phyloP scores from a whole-genome alignment of 1,284 basidiomycete genomes.

The Malassezia psittaci region DNA sequence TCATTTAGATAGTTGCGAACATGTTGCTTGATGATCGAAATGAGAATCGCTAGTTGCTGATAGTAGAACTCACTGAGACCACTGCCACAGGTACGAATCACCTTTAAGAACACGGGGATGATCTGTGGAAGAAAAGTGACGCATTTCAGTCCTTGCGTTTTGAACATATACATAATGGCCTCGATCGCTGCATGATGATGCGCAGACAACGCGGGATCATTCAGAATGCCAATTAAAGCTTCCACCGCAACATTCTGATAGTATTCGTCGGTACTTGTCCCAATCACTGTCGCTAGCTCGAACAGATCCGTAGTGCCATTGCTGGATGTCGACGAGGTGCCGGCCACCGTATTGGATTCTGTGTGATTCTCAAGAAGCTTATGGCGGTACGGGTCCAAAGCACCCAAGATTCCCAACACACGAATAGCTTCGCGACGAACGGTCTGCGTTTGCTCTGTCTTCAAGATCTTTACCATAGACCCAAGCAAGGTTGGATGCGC shows the following conservation, averaged over 20 bases:
- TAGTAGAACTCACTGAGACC: slow-evolving; percentile 88
- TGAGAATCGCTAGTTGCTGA: slow-evolving; percentile 88
- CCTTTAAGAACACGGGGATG: slow-evolving; percentile 84
- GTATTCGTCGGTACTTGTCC: slow-evolving; percentile 65
- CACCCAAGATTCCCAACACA: slow-evolving; percentile 89
- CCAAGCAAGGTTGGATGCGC: slow-evolving; percentile 85
- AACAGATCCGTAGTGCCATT: slow-evolving; percentile 53
- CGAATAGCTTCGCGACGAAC: slow-evolving; percentile 73
- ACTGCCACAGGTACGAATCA: slow-evolving; percentile 67
- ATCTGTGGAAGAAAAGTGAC: slow-evolving; percentile 92
- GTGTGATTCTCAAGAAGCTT: slow-evolving; percentile 67
- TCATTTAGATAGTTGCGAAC: slow-evolving; percentile 61
- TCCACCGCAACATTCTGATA: slow-evolving; percentile 94
- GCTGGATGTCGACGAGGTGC: slow-evolving; percentile 47
- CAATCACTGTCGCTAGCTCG: slow-evolving; percentile 53
- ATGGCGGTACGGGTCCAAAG: slow-evolving; percentile 91
- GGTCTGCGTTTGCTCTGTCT: slow-evolving; percentile 65
- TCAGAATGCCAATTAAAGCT: slow-evolving; percentile 74
- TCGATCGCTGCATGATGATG: slow-evolving; percentile 80
- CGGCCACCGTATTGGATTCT: slow-evolving; percentile 58
- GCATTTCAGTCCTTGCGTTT: slow-evolving; percentile 92
- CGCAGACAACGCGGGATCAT: slow-evolving; percentile 51
- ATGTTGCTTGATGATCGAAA: slow-evolving; percentile 95
- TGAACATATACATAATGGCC: slow-evolving; percentile 98
- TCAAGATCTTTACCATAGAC: slow-evolving; percentile 72